Percentiles rank a stretch among this genome's conserved stretches.
These are phyloP conservation scores for Erysimum pusillum DNA, from an alignment of 441 rosid species.

Conservation along the genomic window DNA sequence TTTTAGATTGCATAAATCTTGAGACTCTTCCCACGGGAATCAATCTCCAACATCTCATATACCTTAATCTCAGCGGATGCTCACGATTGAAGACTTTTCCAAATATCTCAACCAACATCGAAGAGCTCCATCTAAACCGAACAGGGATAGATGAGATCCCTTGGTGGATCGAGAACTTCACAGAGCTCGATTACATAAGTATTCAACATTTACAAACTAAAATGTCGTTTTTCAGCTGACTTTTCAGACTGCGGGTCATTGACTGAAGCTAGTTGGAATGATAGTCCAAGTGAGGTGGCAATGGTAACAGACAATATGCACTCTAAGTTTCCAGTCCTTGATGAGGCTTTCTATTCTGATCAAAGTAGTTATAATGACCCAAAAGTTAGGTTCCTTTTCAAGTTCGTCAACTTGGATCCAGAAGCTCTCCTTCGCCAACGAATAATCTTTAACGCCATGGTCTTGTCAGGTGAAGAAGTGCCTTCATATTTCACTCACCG, in stretches of 20 bases:
- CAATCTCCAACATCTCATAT: neutral
- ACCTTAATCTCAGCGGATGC: constrained; percentile 21
- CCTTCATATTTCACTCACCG: constrained; percentile 12
- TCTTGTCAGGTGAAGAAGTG: constrained; percentile 1
- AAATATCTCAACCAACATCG: too few relatives aligned
- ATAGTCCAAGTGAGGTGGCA: neutral
- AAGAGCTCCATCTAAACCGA: too few relatives aligned
- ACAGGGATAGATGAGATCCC: too few relatives aligned
- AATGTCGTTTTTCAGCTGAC: neutral
- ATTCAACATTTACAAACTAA: constrained; percentile 24
- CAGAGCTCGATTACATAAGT: too few relatives aligned
- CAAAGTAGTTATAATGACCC: too few relatives aligned
- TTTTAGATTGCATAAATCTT: constrained; percentile 14
- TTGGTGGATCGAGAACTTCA: too few relatives aligned
- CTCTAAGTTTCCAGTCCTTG: neutral
- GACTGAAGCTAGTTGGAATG: neutral
- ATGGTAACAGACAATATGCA: neutral
- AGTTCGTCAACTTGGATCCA: neutral
- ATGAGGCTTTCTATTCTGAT: too few relatives aligned
- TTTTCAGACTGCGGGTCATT: constrained; percentile 13
- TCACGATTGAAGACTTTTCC: constrained; percentile 8
- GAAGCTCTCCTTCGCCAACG: neutral
- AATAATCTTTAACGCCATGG: neutral
- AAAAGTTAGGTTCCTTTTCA: too few relatives aligned
- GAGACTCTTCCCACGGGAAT: neutral